These are phyloP conservation scores for Candida boidinii DNA, from an alignment of 805 yeast genomes.

Conservation along the genomic window DNA sequence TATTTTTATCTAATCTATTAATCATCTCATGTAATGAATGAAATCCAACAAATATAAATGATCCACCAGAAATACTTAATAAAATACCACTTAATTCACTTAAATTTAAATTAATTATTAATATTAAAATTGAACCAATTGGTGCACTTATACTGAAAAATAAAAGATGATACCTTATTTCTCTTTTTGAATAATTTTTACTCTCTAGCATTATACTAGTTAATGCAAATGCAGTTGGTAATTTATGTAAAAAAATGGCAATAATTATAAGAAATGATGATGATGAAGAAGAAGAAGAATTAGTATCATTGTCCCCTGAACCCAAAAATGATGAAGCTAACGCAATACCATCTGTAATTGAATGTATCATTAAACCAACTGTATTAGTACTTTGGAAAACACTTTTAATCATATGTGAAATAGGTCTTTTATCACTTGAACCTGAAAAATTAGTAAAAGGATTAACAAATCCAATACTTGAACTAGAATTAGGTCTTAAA, in stretches of 20 bases:
- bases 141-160: constrained; percentile 58
- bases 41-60: constrained; percentile 62
- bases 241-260: constrained; percentile 61
- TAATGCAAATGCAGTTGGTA: constrained; percentile 69
- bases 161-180: constrained; percentile 37
- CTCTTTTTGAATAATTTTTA: constrained; percentile 19
- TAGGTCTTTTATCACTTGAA: constrained; percentile 2
- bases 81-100: constrained; percentile 36
- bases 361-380: constrained; percentile 57
- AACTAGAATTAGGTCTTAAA: neutral
- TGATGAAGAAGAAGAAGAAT: constrained; percentile 10
- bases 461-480: neutral
- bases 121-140: constrained; percentile 45
- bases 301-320: constrained; percentile 21
- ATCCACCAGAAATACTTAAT: constrained; percentile 60
- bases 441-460: constrained; percentile 13
- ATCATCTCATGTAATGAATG: constrained; percentile 47
- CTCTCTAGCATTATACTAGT: constrained; percentile 41
- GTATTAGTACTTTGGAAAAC: constrained; percentile 40
- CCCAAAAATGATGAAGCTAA: constrained; percentile 45
- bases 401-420: constrained; percentile 13
- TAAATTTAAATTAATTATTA: constrained; percentile 21
- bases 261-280: constrained; percentile 49
- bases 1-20: constrained; percentile 6
- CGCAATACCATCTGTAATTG: constrained; percentile 66